Conservation (phyloP, 2,329 filamentous ascomycete genomes). For the Epichloe elymi region DNA sequence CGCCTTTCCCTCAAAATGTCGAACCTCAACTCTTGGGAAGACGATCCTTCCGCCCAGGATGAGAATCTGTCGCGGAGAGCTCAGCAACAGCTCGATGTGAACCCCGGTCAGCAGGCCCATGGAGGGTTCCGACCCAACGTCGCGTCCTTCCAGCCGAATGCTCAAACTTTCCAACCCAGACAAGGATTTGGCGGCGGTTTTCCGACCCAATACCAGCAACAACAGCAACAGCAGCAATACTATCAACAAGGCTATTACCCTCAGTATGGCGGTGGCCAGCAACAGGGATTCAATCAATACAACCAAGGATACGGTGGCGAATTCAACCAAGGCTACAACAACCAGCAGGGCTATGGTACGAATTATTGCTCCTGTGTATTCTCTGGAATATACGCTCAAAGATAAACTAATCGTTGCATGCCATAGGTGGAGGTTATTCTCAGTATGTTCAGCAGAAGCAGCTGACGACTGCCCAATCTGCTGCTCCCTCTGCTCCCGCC, state of each 20-base stretch:
- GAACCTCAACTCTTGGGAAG: slow-evolving; percentile 90
- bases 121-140: slow-evolving; percentile 38
- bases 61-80: slow-evolving; percentile 66
- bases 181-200: slow-evolving; percentile 51
- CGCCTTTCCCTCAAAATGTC: slow-evolving; percentile 46
- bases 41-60: slow-evolving; percentile 66
- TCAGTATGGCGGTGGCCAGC: slow-evolving; percentile 35
- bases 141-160: slow-evolving; percentile 60
- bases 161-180: slow-evolving; percentile 57
- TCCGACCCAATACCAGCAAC: slow-evolving; percentile 40
- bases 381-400: not conserved
- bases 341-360: slow-evolving; percentile 27
- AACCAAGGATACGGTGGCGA: slow-evolving; percentile 40
- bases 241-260: slow-evolving; percentile 44
- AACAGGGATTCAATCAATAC: slow-evolving; percentile 36
- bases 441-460: slow-evolving; percentile 37
- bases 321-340: slow-evolving; percentile 35
- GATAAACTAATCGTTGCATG: not conserved
- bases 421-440: slow-evolving; percentile 34
- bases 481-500: not conserved
- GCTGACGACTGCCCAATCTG: slow-evolving; percentile 1
- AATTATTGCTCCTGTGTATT: slow-evolving; percentile 1
- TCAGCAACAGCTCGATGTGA: slow-evolving; percentile 63
- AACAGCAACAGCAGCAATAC: slow-evolving; percentile 33
- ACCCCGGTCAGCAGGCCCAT: slow-evolving; percentile 30